A percentile compares a stretch with the other conserved stretches of the same genome.
phyloP scores from a whole-genome alignment of 148 eudicot genomes.

The Silene conica region DNA sequence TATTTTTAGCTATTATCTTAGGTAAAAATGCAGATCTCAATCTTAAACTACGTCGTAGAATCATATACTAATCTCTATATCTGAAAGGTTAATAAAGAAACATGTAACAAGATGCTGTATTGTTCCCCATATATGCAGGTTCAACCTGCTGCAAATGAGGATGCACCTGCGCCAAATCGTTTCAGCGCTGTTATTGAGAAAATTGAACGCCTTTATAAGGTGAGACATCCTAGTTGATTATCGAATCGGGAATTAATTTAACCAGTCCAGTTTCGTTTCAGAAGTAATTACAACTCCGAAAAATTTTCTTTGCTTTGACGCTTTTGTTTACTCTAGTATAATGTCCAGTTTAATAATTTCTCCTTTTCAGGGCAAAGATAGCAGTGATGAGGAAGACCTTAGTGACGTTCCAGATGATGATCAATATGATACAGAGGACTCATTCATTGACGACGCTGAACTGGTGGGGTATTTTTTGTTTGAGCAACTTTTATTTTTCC shows the following conservation, averaged over 20 bases:
- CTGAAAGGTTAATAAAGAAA: neutral
- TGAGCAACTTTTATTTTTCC: neutral
- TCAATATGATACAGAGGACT: slow-evolving; percentile 97
- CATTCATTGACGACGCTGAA: slow-evolving; percentile 92
- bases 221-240: slow-evolving; percentile 24
- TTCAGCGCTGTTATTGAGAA: slow-evolving; percentile 85
- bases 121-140: slow-evolving; percentile 30
- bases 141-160: slow-evolving; percentile 55
- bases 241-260: neutral
- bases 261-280: neutral
- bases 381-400: slow-evolving; percentile 94
- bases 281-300: neutral
- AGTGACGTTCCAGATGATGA: slow-evolving; percentile 87
- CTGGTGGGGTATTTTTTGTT: slow-evolving; percentile 53
- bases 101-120: neutral
- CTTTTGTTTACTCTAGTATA: slow-evolving; percentile 11
- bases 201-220: slow-evolving; percentile 92
- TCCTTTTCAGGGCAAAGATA: slow-evolving; percentile 67
- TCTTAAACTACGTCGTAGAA: neutral
- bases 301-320: neutral
- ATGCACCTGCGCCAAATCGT: slow-evolving; percentile 66
- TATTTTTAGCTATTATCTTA: neutral
- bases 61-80: neutral
- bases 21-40: neutral
- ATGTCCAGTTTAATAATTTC: slow-evolving; percentile 3